phyloP scores from a whole-genome alignment of 768 basidiomycete genomes.

The Sporobolomyces phaffii region DNA sequence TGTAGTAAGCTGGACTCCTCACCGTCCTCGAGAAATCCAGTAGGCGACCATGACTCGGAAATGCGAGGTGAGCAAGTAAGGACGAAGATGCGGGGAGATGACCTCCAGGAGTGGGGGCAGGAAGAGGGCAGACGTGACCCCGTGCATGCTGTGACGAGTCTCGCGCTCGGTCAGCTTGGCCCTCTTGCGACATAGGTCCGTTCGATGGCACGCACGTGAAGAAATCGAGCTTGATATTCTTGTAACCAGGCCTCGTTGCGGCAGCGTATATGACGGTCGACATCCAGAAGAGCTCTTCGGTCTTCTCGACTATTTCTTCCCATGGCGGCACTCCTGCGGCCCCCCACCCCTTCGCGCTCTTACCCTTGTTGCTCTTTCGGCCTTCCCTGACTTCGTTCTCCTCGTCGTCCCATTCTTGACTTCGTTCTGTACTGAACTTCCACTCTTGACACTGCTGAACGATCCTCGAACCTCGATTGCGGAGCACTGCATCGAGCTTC shows the following conservation, averaged over 20 bases:
- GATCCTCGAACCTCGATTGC: background rate
- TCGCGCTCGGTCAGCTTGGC: no score
- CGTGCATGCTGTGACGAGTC: slow-evolving; percentile 35
- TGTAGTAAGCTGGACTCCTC: no score
- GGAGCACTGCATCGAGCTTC: slow-evolving; percentile 34
- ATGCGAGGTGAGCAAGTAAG: slow-evolving; percentile 38
- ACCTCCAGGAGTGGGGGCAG: slow-evolving; percentile 39
- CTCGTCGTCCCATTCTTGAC: slow-evolving; percentile 37
- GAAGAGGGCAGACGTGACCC: slow-evolving; percentile 41
- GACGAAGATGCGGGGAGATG: slow-evolving; percentile 40
- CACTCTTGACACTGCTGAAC: slow-evolving; percentile 37
- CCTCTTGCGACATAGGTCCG: no score
- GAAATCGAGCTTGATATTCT: slow-evolving; percentile 40
- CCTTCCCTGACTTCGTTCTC: slow-evolving; percentile 33
- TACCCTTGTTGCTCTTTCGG: slow-evolving; percentile 10
- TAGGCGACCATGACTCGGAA: slow-evolving; percentile 40
- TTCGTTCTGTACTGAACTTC: slow-evolving; percentile 34
- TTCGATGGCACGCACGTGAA: slow-evolving; percentile 32
- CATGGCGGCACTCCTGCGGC: slow-evolving; percentile 21
- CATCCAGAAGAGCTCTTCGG: slow-evolving; percentile 42
- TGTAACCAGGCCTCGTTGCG: slow-evolving; percentile 37
- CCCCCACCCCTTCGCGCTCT: slow-evolving; percentile 14
- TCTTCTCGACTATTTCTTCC: slow-evolving; percentile 40
- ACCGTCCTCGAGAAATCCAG: slow-evolving; percentile 42
- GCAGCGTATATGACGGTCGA: slow-evolving; percentile 41